These are phyloP conservation scores for Komagataella pseudopastoris DNA, from an alignment of 805 yeast genomes.

Conservation along the genomic window DNA sequence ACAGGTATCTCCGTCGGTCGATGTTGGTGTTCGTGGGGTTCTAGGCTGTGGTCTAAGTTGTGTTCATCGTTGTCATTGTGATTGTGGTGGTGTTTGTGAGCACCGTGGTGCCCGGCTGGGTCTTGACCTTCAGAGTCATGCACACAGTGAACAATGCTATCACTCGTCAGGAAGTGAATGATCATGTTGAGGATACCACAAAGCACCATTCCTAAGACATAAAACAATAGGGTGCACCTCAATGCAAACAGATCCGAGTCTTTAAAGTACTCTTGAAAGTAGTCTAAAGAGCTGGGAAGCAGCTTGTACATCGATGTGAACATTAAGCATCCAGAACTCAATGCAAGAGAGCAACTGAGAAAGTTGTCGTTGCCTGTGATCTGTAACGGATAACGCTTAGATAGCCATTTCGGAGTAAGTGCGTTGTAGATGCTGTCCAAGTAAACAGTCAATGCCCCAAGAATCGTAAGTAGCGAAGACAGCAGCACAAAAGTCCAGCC, in stretches of 20 bases:
- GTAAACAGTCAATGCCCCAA: conserved; percentile 59
- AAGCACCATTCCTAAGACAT: conserved; percentile 37
- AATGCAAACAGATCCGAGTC: not conserved
- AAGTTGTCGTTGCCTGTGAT: conserved; percentile 48
- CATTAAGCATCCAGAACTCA: conserved; percentile 72
- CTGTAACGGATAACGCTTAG: conserved; percentile 29
- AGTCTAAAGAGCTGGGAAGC: conserved; percentile 51
- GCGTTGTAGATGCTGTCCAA: conserved; percentile 38
- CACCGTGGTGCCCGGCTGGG: conserved; percentile 9
- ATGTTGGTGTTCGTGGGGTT: not conserved
- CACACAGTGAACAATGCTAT: conserved; percentile 76
- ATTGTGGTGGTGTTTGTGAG: conserved; percentile 3
- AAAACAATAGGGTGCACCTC: conserved; percentile 2
- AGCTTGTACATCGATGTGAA: conserved; percentile 69
- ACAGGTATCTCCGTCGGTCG: not conserved
- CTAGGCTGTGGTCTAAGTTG: not conserved
- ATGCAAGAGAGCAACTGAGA: conserved; percentile 59
- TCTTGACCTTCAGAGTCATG: conserved; percentile 26
- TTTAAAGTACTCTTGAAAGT: conserved; percentile 17
- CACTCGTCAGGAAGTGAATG: conserved; percentile 66
- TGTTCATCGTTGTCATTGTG: conserved; percentile 1
- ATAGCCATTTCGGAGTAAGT: conserved; percentile 24
- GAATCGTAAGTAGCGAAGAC: conserved; percentile 56
- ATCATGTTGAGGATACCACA: conserved; percentile 50
- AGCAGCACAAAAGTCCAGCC: conserved; percentile 57